phyloP scores from a whole-genome alignment of 1,284 basidiomycete genomes.

The Cryptococcus sp. region DNA sequence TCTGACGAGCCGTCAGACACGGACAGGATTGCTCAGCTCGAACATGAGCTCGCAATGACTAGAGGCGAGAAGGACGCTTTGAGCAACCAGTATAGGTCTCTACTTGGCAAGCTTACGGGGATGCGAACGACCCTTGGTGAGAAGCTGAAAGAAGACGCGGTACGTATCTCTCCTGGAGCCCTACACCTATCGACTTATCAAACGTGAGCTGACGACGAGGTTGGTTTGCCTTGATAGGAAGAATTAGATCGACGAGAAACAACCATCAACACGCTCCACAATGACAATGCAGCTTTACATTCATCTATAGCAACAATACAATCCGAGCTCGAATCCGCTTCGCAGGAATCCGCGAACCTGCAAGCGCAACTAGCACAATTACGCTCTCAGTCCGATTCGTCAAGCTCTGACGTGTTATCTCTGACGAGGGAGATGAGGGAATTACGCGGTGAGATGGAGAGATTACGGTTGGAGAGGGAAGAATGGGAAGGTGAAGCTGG shows the following conservation, averaged over 20 bases:
- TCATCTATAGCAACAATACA: constrained; percentile 72
- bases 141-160: constrained; percentile 94
- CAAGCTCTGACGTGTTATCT: constrained; percentile 67
- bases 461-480: constrained; percentile 77
- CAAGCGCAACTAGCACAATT: constrained; percentile 66
- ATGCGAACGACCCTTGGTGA: constrained; percentile 94
- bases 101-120: constrained; percentile 83
- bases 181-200: neutral
- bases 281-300: constrained; percentile 72
- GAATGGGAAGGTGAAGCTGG: constrained; percentile 80
- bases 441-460: constrained; percentile 76
- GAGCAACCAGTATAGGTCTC: constrained; percentile 78
- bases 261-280: constrained; percentile 70
- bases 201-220: neutral
- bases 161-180: constrained; percentile 57
- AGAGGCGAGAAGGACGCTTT: constrained; percentile 80
- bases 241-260: constrained; percentile 89
- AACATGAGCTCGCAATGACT: constrained; percentile 51
- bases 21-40: constrained; percentile 32
- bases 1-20: no score
- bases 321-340: constrained; percentile 70
- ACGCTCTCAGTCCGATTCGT: constrained; percentile 55
- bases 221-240: constrained; percentile 63
- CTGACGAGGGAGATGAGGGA: constrained; percentile 81
- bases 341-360: constrained; percentile 69